Base-by-base conservation (phyloP, 2,329 filamentous ascomycete species). In the Trichoderma gracile region DNA sequence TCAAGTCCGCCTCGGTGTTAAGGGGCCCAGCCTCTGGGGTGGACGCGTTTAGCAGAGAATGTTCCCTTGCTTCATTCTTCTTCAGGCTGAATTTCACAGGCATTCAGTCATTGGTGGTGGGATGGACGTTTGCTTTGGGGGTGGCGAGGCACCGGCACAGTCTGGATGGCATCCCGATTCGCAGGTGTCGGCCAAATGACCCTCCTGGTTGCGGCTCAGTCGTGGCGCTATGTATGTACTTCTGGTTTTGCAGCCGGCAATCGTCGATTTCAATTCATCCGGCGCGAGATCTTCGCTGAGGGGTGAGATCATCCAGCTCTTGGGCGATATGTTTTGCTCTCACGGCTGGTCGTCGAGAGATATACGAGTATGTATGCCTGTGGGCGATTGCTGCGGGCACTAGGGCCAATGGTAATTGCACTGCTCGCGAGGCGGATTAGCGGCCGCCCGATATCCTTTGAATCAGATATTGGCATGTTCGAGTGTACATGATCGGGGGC, bases 211-310 rank as follows among this genome's bases (percentile, higher is more conserved):
- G 57, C 33, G 23, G 57, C 57, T 60, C 33, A 43, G 46, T 60
- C 33, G 47, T 45, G 33, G 46, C 47, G 46, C 38, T 52, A 43
- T n/a, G n/a, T n/a, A n/a, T n/a, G n/a, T n/a, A n/a, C 46, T 52
- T 25, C 38, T 47, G 40, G 23, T 54, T 25, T 62, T 27, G 50
- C 59, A 45, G 59, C 50, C 42, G 59, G 59, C 49, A 62, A 62
- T 62, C 57, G 46, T 52, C 46, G 33, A 60, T 60, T 50, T 52
- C 57, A 60, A 60, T 60, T 60, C 46, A 52, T 60, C 57, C 57
- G 57, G 47, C 23, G 46, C 25, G 23, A 60, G 57, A 60, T 60
- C 57, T 43, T 60, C 27, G 30, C 30, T 43, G 14, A 33, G 21
- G 33, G 45, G 45, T 60, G 57, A 43, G 57, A 52, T 60, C 19